Conservation (phyloP, 768 basidiomycete species). For the Hygrocybe coccinea region DNA sequence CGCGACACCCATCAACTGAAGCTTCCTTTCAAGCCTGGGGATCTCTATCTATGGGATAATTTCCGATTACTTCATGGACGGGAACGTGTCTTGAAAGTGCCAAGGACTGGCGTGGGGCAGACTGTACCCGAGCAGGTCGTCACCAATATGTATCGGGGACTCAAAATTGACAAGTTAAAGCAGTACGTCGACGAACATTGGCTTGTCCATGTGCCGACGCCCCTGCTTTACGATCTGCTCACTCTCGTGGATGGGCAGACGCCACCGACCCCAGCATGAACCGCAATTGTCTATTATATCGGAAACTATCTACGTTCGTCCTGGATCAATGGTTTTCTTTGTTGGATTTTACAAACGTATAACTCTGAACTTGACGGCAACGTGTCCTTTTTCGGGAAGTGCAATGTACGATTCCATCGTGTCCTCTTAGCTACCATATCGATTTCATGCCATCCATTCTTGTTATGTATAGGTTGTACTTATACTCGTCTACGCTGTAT, state of each 20-base stretch:
- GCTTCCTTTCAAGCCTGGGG: background rate
- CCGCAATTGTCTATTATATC: background rate
- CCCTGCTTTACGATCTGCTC: conserved; percentile 1
- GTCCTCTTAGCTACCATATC: too few relatives aligned
- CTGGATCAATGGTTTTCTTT: too few relatives aligned
- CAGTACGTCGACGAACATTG: background rate
- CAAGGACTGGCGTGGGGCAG: background rate
- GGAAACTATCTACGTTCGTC: too few relatives aligned
- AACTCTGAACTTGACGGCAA: too few relatives aligned
- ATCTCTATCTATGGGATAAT: background rate
- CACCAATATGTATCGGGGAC: background rate
- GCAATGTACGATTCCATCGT: too few relatives aligned
- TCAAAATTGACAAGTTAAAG: background rate
- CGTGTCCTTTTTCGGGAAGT: too few relatives aligned
- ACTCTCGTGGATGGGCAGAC: background rate
- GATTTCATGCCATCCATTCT: too few relatives aligned
- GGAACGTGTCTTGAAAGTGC: background rate
- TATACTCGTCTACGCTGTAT: too few relatives aligned
- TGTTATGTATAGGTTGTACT: too few relatives aligned
- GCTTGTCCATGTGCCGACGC: conserved; percentile 9
- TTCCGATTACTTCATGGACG: background rate
- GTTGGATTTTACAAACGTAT: too few relatives aligned
- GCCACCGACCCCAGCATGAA: background rate
- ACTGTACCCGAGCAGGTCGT: background rate
- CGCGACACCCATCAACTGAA: background rate